phyloP scores from a whole-genome alignment of 2,329 filamentous ascomycete genomes.

The Aspergillus neoniger region DNA sequence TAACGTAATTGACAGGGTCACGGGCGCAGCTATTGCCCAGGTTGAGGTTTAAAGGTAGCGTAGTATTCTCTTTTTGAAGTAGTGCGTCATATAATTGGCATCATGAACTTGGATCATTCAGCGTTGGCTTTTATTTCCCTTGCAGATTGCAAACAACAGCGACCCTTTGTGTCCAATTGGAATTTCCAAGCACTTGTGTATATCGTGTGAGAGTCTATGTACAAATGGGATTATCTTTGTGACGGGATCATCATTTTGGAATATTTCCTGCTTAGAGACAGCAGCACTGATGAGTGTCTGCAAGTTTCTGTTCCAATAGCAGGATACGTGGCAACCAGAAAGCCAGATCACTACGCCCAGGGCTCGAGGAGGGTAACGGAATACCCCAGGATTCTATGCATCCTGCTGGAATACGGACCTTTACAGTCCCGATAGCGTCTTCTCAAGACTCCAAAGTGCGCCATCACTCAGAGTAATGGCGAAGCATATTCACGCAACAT shows the following conservation, averaged over 20 bases:
- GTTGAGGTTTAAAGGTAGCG: conserved; percentile 26
- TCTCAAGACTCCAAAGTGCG: too few relatives aligned
- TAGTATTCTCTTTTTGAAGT: neutral
- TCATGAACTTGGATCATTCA: conserved; percentile 6
- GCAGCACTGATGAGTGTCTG: neutral
- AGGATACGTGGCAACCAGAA: too few relatives aligned
- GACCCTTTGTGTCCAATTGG: neutral
- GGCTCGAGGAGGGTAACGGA: too few relatives aligned
- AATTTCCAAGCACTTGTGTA: neutral
- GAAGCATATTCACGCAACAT: neutral
- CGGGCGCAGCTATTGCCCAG: conserved; percentile 40
- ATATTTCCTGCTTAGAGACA: neutral
- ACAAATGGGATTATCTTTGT: conserved; percentile 8
- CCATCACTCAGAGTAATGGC: too few relatives aligned
- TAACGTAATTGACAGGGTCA: conserved; percentile 33
- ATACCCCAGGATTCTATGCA: too few relatives aligned
- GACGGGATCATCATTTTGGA: neutral
- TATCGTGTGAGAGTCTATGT: neutral
- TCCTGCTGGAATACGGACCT: too few relatives aligned
- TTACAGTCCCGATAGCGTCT: too few relatives aligned
- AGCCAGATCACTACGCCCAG: too few relatives aligned
- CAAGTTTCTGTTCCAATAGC: too few relatives aligned
- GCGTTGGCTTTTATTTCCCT: conserved; percentile 2
- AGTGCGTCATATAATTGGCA: conserved; percentile 13
- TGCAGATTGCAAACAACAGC: neutral